Base-by-base conservation (phyloP, 148 eudicot genomes). In the Polygonum maritimum region DNA sequence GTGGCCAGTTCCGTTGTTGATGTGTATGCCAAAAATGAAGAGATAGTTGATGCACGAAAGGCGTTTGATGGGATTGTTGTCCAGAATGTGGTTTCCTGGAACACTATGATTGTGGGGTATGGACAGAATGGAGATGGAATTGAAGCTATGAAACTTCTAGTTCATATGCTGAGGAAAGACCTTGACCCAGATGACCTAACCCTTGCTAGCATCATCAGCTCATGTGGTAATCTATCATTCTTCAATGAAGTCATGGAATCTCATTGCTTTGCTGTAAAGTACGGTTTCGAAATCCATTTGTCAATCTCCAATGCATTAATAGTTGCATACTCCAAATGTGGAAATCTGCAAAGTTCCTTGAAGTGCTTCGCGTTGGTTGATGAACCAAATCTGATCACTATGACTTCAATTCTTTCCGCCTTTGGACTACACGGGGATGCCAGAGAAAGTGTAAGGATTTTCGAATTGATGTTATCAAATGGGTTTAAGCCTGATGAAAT, bases 21-120 rank as follows among this genome's bases (percentile, higher is more conserved):
- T 58, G 78, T 87, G 86, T 88, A 88, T 69, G 82, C 85, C 2
- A 90, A 88, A 76, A 85, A 83, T 81, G 83, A 74, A 49, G 49
- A 81, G 35, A 49, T 87, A 51, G 11, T 7, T 51, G 84, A 84
- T 81, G 91, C 90, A 55, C 85, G 85, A 19, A 83, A 78, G 44
- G 80, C 80, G 71, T 92, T 92, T 76, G 89, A 86, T 74, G 79
- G 63, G 44, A 87, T 90, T 85, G 41, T 54, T 45, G 74, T 67
- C 47, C 87, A 81, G 67, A 91, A 88, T 80, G 79, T 83, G 21
- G 79, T 88, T 40, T 84, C 90, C 3, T 90, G 97, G 97, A 92
- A 87, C 80, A 84, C 93, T 44, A 78, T 92, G 83, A 86, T 92
- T 74, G 92, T 83, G 11, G 93, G 93, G 45, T 89, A 86, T 83